These are phyloP conservation scores for Erythrobasidium hasegawianum DNA, from an alignment of 1,284 basidiomycete genomes.

Conservation along the genomic window DNA sequence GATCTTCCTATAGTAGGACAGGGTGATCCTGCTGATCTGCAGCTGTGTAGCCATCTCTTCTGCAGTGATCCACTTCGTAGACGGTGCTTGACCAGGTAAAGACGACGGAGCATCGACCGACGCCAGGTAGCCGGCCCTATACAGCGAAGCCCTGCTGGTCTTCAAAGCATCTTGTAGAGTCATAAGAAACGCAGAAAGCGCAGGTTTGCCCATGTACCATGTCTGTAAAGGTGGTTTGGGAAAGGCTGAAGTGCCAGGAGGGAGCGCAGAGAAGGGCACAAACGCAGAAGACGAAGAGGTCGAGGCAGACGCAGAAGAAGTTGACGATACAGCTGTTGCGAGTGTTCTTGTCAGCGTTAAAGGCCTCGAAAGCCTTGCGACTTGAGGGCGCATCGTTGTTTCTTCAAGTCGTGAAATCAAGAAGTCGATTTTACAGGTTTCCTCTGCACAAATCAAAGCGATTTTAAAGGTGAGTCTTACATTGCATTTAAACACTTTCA, in stretches of 20 bases:
- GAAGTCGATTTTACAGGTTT: not conserved
- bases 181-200: constrained; percentile 37
- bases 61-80: constrained; percentile 3
- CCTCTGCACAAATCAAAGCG: not conserved
- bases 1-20: constrained; percentile 34
- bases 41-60: constrained; percentile 26
- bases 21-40: constrained; percentile 7
- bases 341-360: not conserved
- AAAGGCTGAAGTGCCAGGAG: constrained; percentile 16
- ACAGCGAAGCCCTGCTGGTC: constrained; percentile 39
- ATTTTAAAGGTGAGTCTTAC: not conserved
- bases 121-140: constrained; percentile 38
- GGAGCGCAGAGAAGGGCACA: constrained; percentile 12
- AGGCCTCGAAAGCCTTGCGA: not conserved
- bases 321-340: not conserved
- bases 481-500: not conserved
- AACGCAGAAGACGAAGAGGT: not conserved
- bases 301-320: not conserved
- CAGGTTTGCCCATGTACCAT: constrained; percentile 43
- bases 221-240: constrained; percentile 28
- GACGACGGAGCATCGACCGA: constrained; percentile 31
- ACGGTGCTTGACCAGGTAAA: not conserved
- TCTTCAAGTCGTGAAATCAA: not conserved
- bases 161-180: constrained; percentile 38
- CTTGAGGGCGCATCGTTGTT: not conserved